Evolutionary conservation across 768 basidiomycete genomes (phyloP).

Genomic region (Pulveroboletus sp.): DNA sequence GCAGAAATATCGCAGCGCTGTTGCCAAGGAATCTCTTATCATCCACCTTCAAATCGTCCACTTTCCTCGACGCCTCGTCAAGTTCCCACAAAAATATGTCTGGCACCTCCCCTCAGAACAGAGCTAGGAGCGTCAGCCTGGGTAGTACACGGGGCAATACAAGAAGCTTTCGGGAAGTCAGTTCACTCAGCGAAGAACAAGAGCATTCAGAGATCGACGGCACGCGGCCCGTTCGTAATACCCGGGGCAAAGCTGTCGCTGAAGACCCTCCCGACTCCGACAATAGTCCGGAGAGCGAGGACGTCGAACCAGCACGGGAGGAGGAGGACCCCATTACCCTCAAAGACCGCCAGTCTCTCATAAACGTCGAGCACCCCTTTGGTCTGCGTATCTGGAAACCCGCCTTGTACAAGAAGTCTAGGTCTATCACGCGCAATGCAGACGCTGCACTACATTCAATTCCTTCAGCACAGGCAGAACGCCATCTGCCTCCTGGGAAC

Average conservation of each 20-base stretch:
- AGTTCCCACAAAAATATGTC: constrained; percentile 45
- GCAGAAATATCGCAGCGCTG: constrained; percentile 56
- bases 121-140: constrained; percentile 57
- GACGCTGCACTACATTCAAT: constrained; percentile 90
- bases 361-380: constrained; percentile 98
- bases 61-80: constrained; percentile 42
- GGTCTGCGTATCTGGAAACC: constrained; percentile 99
- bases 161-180: constrained; percentile 41
- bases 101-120: constrained; percentile 43
- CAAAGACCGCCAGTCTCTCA: constrained; percentile 93
- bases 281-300: constrained; percentile 36
- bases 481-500: constrained; percentile 91
- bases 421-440: constrained; percentile 93
- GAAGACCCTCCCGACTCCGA: constrained; percentile 39
- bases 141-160: constrained; percentile 51
- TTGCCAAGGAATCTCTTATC: constrained; percentile 66
- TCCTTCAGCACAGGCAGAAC: constrained; percentile 89
- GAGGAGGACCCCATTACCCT: constrained; percentile 89
- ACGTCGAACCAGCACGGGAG: constrained; percentile 17
- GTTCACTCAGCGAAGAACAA: constrained; percentile 47
- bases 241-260: constrained; percentile 41
- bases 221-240: constrained; percentile 12
- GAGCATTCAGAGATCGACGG: constrained; percentile 39
- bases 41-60: constrained; percentile 37
- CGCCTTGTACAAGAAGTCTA: constrained; percentile 95